phyloP scores from a whole-genome alignment of 1,284 basidiomycete species.

The Neotropicomus parvogracilis region DNA sequence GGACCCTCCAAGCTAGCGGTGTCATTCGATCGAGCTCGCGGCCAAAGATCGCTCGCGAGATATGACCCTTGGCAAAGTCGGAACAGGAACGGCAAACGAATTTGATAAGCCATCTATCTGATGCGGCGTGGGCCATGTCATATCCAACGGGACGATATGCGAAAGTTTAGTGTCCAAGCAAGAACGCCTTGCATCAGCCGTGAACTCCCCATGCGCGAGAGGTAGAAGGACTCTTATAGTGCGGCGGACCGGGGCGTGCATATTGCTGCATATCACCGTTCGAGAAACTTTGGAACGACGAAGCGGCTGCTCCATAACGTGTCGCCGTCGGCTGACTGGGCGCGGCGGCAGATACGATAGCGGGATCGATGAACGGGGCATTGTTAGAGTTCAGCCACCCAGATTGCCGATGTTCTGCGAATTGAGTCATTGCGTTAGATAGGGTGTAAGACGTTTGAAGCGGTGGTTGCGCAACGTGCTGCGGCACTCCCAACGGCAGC shows the following conservation, averaged over 20 bases:
- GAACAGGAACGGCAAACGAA: constrained; percentile 6
- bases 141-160: background rate
- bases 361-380: constrained; percentile 20
- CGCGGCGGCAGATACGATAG: constrained; percentile 19
- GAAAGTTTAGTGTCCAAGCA: too few relatives aligned
- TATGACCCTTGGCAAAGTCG: background rate
- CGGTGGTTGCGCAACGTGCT: constrained; percentile 10
- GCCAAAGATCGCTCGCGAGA: constrained; percentile 5
- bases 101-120: constrained; percentile 10
- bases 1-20: background rate
- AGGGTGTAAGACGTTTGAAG: constrained; percentile 13
- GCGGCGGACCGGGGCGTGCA: constrained; percentile 17
- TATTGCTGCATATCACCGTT: constrained; percentile 14
- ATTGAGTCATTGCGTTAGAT: constrained; percentile 11
- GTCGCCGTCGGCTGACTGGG: background rate
- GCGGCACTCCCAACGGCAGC: constrained; percentile 11
- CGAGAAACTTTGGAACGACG: constrained; percentile 13
- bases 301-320: constrained; percentile 6
- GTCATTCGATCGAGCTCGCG: constrained; percentile 5
- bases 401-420: constrained; percentile 14
- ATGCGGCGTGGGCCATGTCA: constrained; percentile 6
- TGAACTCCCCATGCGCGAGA: constrained; percentile 27
- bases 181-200: constrained; percentile 17
- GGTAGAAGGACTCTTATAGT: constrained; percentile 19
- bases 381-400: constrained; percentile 15